phyloP scores from a whole-genome alignment of 352 stramenopile species.

The Phytophthora pisi region DNA sequence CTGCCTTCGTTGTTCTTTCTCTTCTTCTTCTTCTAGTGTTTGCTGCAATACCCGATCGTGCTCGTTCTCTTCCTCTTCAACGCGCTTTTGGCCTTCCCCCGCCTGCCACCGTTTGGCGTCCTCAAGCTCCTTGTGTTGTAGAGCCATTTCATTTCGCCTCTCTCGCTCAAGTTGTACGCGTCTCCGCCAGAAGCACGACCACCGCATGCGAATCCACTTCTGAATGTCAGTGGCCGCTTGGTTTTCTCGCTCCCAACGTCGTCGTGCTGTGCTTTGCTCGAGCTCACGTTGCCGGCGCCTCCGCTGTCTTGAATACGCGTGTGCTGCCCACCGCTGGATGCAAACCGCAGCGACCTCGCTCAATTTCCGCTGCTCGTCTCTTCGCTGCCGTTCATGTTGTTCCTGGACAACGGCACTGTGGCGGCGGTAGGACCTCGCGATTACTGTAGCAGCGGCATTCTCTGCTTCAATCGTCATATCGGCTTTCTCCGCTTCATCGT shows the following conservation, averaged over 20 bases:
- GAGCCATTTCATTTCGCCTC: constrained; percentile 9
- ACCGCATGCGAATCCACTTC: constrained; percentile 35
- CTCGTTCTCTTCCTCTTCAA: constrained; percentile 9
- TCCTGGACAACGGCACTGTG: constrained; percentile 9
- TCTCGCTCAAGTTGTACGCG: constrained; percentile 25
- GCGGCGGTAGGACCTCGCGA: constrained; percentile 37
- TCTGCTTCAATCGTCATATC: constrained; percentile 7
- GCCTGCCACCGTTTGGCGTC: not conserved
- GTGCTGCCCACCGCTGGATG: constrained; percentile 55
- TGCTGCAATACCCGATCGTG: constrained; percentile 6
- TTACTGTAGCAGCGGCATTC: constrained; percentile 33
- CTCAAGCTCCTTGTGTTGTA: not conserved
- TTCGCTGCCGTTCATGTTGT: constrained; percentile 5
- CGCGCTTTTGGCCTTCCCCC: not conserved
- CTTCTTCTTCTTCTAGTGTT: constrained; percentile 6
- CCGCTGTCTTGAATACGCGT: constrained; percentile 34
- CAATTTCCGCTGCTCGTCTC: constrained; percentile 10
- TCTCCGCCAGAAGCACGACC: constrained; percentile 35
- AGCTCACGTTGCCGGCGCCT: constrained; percentile 5
- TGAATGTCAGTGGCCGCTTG: constrained; percentile 25
- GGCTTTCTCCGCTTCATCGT: not conserved
- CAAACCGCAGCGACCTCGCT: constrained; percentile 24
- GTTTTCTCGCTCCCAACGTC: constrained; percentile 12
- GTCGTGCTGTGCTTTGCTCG: constrained; percentile 11
- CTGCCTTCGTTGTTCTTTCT: constrained; percentile 9